Percentiles rank a stretch among this genome's conserved stretches.
Conservation (phyloP, 2,329 filamentous ascomycete genomes). For the Trichoderma citrinoviride region DNA sequence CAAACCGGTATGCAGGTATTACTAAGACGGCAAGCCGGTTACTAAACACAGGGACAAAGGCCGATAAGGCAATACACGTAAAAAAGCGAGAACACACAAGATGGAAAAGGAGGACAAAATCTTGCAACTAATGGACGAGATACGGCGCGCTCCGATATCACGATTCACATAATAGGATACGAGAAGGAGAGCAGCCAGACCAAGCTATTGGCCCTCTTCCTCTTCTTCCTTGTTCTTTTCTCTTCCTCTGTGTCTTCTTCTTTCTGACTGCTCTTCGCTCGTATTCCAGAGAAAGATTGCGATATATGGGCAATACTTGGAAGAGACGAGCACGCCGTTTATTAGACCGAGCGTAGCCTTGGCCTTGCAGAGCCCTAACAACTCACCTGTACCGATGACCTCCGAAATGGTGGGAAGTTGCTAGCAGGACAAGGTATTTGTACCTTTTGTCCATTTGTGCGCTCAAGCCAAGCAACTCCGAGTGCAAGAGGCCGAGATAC, state of each 20-base stretch:
- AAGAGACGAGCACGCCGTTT: background rate
- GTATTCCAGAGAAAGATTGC: slow-evolving; percentile 5
- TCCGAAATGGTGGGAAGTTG: background rate
- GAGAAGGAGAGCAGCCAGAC: too few relatives aligned
- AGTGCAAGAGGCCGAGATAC: too few relatives aligned
- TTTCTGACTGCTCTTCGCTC: background rate
- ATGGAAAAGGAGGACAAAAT: background rate
- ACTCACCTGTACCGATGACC: background rate
- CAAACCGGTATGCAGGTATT: background rate
- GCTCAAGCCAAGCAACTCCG: too few relatives aligned
- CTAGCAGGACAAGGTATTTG: background rate
- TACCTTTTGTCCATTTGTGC: background rate
- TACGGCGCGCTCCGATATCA: background rate
- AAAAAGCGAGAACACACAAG: background rate
- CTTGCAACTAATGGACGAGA: background rate
- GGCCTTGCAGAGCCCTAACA: background rate
- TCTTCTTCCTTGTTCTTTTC: background rate
- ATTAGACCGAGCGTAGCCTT: slow-evolving; percentile 4
- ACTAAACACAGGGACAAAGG: background rate
- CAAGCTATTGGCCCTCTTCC: background rate
- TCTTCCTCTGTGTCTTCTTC: background rate
- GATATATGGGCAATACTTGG: too few relatives aligned
- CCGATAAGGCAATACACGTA: background rate
- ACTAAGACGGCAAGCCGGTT: too few relatives aligned
- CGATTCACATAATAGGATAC: too few relatives aligned